A percentile compares a stretch with the other conserved stretches of the same genome.
phyloP scores from a whole-genome alignment of 192 early-diverging fungal species.

The Backusella parvicylindrica region DNA sequence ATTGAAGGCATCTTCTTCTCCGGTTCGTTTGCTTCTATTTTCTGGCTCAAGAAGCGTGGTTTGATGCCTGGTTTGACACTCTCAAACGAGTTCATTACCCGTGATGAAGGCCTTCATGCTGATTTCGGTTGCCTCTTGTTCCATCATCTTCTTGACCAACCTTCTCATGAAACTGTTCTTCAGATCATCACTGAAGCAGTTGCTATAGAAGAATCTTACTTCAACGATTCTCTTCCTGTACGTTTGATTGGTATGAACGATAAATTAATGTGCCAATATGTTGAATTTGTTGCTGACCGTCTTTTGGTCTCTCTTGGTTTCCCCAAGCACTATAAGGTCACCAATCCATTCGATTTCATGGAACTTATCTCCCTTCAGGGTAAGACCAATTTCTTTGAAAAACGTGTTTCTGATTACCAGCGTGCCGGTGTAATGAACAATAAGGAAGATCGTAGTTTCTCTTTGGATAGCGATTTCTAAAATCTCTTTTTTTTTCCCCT shows the following conservation, averaged over 20 bases:
- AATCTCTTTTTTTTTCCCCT: background rate
- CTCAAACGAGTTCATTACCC: constrained; percentile 94
- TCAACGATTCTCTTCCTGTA: constrained; percentile 86
- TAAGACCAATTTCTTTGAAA: constrained; percentile 98
- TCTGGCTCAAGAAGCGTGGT: constrained; percentile 98
- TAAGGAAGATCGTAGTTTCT: constrained; percentile 61
- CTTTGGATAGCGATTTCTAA: constrained; percentile 79
- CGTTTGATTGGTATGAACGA: constrained; percentile 95
- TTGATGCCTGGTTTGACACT: constrained; percentile 95
- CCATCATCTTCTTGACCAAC: constrained; percentile 72
- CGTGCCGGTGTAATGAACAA: constrained; percentile 81
- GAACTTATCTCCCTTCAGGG: constrained; percentile 95
- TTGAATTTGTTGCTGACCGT: constrained; percentile 96
- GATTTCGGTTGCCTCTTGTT: constrained; percentile 96
- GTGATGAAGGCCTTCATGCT: constrained; percentile 94
- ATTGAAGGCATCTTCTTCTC: constrained; percentile 98
- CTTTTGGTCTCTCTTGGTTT: constrained; percentile 84
- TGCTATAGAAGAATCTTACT: constrained; percentile 88
- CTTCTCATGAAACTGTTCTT: constrained; percentile 55
- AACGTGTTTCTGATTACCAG: constrained; percentile 92
- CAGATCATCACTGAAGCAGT: constrained; percentile 86
- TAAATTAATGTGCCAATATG: constrained; percentile 89
- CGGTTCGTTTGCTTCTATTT: constrained; percentile 94
- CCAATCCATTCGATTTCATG: constrained; percentile 98
- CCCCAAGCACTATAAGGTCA: constrained; percentile 75